phyloP scores from a whole-genome alignment of 345 rosid genomes.

The Alliaria petiolata region DNA sequence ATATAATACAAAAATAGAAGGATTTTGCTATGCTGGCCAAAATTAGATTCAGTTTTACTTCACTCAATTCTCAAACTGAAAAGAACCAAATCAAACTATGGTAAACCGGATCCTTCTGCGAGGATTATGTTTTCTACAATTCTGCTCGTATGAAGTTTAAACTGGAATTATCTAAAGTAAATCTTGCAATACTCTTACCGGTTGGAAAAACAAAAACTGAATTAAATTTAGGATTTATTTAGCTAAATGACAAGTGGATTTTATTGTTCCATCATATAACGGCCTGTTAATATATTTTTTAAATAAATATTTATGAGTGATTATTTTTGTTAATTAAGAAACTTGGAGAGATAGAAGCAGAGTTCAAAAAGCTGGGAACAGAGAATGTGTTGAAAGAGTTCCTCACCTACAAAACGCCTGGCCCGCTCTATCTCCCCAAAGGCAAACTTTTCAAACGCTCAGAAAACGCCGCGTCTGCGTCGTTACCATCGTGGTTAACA shows the following conservation, averaged over 20 bases:
- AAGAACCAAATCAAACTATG: background rate
- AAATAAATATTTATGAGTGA: background rate
- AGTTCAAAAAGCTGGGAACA: slow-evolving; percentile 43
- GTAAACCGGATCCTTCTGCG: background rate
- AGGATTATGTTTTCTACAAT: too few relatives aligned
- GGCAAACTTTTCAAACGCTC: slow-evolving; percentile 42
- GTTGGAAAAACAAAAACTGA: too few relatives aligned
- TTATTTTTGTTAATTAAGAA: slow-evolving; percentile 33
- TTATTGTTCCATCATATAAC: background rate
- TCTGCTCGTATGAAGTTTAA: too few relatives aligned
- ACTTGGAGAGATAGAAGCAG: slow-evolving; percentile 63
- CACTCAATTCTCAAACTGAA: background rate
- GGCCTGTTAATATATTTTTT: too few relatives aligned
- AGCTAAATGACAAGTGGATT: background rate
- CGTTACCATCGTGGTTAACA: slow-evolving; percentile 69
- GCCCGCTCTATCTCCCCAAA: slow-evolving; percentile 50
- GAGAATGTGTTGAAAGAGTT: slow-evolving; percentile 47
- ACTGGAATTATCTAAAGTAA: too few relatives aligned
- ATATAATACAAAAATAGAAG: too few relatives aligned
- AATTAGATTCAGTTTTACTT: background rate
- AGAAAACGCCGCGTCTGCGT: slow-evolving; percentile 18
- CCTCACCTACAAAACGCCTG: slow-evolving; percentile 44
- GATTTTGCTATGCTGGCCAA: background rate
- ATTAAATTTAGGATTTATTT: too few relatives aligned
- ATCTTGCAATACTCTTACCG: too few relatives aligned